Percentiles rank a stretch among this genome's conserved stretches.
Evolutionary conservation across 331 rosid species (phyloP).

Genomic region (Spiraea crenata): DNA sequence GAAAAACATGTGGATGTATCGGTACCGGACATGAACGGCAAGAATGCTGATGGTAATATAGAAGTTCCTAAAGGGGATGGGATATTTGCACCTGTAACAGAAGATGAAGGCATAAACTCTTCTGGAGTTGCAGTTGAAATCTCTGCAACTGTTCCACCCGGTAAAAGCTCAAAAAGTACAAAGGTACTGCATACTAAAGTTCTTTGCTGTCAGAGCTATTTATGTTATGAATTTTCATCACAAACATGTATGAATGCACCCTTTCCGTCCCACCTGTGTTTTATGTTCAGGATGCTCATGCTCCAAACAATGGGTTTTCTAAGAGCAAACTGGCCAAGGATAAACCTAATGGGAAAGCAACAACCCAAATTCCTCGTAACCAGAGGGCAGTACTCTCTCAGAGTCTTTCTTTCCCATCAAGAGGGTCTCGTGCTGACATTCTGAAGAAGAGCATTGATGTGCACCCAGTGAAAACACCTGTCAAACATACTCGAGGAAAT

Average conservation of each 20-base stretch:
- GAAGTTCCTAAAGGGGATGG: constrained; percentile 41
- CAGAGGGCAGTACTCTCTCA: constrained; percentile 56
- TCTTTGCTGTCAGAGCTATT: not conserved
- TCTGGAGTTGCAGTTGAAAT: constrained; percentile 37
- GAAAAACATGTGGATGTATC: constrained; percentile 39
- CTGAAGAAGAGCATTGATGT: constrained; percentile 68
- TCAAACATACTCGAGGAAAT: constrained; percentile 37
- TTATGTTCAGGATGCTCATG: constrained; percentile 44
- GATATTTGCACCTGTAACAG: constrained; percentile 38
- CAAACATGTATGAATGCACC: not conserved
- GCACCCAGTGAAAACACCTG: constrained; percentile 36
- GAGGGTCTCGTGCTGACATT: constrained; percentile 43
- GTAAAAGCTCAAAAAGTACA: constrained; percentile 44
- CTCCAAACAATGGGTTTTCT: constrained; percentile 35
- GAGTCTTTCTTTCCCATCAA: constrained; percentile 75
- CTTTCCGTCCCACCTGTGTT: not conserved
- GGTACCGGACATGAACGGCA: constrained; percentile 22
- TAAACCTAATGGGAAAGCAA: constrained; percentile 45
- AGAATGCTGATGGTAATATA: constrained; percentile 31
- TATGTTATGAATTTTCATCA: constrained; percentile 5
- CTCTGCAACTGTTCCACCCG: constrained; percentile 40
- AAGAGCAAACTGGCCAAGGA: constrained; percentile 64
- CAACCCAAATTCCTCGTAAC: constrained; percentile 38
- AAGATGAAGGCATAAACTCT: constrained; percentile 41
- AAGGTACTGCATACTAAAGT: constrained; percentile 51